Evolutionary conservation across 306 rosid genomes (phyloP).

Genomic region (Gastrolobium villosum): DNA sequence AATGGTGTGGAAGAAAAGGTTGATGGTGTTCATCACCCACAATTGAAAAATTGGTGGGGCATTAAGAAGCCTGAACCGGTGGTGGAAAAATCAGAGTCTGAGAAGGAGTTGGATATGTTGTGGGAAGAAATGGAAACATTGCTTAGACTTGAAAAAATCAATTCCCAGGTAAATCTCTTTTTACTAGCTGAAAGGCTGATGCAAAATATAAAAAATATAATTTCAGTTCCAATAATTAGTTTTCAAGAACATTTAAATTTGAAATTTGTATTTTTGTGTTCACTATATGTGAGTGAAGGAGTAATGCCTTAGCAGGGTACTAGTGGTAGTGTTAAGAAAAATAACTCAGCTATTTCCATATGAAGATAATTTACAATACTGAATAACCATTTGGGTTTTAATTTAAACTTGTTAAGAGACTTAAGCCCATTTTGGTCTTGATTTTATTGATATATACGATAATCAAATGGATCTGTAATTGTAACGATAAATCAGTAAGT

Average conservation of each 20-base stretch:
- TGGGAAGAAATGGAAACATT: slow-evolving; percentile 31
- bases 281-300: not conserved
- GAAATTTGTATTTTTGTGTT: not conserved
- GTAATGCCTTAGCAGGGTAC: not conserved
- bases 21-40: slow-evolving; percentile 5
- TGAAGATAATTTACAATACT: not conserved
- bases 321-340: not conserved
- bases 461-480: not conserved
- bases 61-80: not conserved
- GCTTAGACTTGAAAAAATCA: slow-evolving; percentile 8
- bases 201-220: not conserved
- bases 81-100: slow-evolving; percentile 40
- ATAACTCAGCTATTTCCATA: not conserved
- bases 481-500: not conserved
- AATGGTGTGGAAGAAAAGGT: not conserved
- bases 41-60: not conserved
- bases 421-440: not conserved
- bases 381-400: not conserved
- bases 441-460: not conserved
- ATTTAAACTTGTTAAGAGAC: not conserved
- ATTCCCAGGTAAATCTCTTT: slow-evolving; percentile 37
- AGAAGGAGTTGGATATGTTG: slow-evolving; percentile 33
- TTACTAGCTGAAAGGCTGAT: not conserved
- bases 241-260: not conserved
- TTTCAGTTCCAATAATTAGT: not conserved